These are phyloP conservation scores for Gracilaria domingensis DNA, from an alignment of 23 red algal genomes.

Conservation along the genomic window DNA sequence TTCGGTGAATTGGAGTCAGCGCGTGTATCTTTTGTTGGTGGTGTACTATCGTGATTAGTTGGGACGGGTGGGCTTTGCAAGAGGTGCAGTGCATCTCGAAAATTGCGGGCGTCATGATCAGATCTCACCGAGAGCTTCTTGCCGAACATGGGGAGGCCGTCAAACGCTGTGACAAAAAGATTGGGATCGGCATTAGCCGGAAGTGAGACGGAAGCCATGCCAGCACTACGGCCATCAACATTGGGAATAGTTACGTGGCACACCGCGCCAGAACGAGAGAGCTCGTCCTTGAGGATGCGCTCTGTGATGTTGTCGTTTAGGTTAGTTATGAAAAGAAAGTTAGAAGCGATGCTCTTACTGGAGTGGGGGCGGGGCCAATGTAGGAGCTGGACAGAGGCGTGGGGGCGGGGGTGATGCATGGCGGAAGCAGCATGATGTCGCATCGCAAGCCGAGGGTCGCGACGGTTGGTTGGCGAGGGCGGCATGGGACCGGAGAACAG, in stretches of 20 bases:
- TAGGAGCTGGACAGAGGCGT: neutral
- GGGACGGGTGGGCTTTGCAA: neutral
- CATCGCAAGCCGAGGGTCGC: conserved; percentile 21
- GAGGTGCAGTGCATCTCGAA: neutral
- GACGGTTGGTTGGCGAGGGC: neutral
- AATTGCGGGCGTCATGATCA: neutral
- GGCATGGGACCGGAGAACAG: conserved; percentile 21
- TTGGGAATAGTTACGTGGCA: neutral
- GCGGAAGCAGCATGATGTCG: neutral
- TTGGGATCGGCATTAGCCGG: neutral
- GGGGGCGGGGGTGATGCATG: neutral
- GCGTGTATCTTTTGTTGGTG: conserved; percentile 9
- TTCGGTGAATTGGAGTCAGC: conserved; percentile 21
- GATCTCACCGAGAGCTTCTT: conserved; percentile 12
- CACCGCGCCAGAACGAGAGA: neutral
- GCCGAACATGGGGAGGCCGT: conserved; percentile 8
- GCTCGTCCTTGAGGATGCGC: neutral
- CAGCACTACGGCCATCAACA: conserved; percentile 7
- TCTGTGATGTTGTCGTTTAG: conserved; percentile 29
- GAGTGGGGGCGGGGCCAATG: neutral
- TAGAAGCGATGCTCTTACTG: neutral
- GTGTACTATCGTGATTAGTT: conserved; percentile 7
- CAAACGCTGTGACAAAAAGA: neutral
- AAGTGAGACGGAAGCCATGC: conserved; percentile 18
- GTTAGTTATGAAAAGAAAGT: conserved; percentile 34